These are phyloP conservation scores for Candida qinlingensis DNA, from an alignment of 805 yeast species.

Conservation along the genomic window DNA sequence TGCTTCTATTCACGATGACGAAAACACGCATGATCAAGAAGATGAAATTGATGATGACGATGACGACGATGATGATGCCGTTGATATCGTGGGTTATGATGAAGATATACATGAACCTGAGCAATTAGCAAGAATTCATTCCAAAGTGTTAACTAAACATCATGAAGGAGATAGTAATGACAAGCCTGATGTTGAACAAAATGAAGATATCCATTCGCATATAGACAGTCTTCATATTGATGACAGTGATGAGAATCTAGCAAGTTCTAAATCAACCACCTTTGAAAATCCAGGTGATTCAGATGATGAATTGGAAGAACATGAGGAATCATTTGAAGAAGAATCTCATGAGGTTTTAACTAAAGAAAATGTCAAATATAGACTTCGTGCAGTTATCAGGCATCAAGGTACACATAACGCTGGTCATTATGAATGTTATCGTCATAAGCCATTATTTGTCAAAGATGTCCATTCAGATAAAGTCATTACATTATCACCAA, in stretches of 20 bases:
- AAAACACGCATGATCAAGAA: neutral
- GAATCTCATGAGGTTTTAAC: slow-evolving; percentile 20
- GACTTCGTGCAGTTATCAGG: slow-evolving; percentile 65
- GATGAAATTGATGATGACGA: slow-evolving; percentile 15
- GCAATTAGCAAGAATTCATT: slow-evolving; percentile 19
- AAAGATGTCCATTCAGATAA: slow-evolving; percentile 24
- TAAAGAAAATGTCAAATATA: slow-evolving; percentile 40
- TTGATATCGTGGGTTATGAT: slow-evolving; percentile 36
- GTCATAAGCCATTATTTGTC: slow-evolving; percentile 59
- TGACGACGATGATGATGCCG: slow-evolving; percentile 49
- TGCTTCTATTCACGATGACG: neutral
- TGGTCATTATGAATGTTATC: slow-evolving; percentile 90
- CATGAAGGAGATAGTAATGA: slow-evolving; percentile 16
- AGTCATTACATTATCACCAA: slow-evolving; percentile 28
- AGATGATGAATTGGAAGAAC: slow-evolving; percentile 21
- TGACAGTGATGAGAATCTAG: slow-evolving; percentile 1
- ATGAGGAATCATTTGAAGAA: slow-evolving; percentile 21
- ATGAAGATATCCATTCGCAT: neutral
- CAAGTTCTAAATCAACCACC: slow-evolving; percentile 3
- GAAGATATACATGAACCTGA: slow-evolving; percentile 23
- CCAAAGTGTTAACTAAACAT: slow-evolving; percentile 22
- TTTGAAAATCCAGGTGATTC: slow-evolving; percentile 14
- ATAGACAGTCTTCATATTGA: neutral
- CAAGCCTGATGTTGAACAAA: neutral
- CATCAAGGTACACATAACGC: slow-evolving; percentile 85